Base-by-base conservation (phyloP, 768 basidiomycete species). In the Neoboletus subvelutipes region DNA sequence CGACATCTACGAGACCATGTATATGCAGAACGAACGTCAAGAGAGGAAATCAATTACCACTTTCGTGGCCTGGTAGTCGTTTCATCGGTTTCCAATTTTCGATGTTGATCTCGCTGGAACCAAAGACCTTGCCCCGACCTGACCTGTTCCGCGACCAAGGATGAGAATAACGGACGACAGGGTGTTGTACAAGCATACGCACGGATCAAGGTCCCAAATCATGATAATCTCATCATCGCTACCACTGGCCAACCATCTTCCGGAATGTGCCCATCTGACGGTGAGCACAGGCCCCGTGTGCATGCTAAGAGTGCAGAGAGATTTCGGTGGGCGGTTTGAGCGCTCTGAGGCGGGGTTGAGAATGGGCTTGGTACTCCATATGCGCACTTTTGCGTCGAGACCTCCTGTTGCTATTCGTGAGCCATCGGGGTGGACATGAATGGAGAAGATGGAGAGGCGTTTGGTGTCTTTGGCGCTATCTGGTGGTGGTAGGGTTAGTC, bases 151-250 rank as follows among this genome's bases (percentile, higher is more conserved):
- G 47, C 52, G 28, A n/a, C 58, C 48, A 41, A 31, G 54, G 13
- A 55, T 57, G 26, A 53, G 57, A 43, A 54, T 50, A 18, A 36
- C 50, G 28, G 22, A 36, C 45, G 48, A 2, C 3, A 28, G 17
- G 52, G 34, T 13, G 28, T 40, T 22, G 26, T 11, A 11, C 20
- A 46, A 22, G 26, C 1, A 55, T 52, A 47, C 94, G 77, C 70
- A 97, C 94, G 92, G 93, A 74, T 97, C 94, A 47, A 94, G 82
- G 68, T 94, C 93, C 97, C 95, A 99, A 36, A 98, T 86, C 87
- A 98, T 91, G 31, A 97, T 86, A 61, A 95, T 90, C 68, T 88
- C 85, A 68, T 98, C 97, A 72, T 99, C 97, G 61, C 94, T 93
- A 22, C 97, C 97, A 67, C 92, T 95, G 5, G 97, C 97, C 20